These are phyloP conservation scores for Eucalyptus regnans DNA, from an alignment of 345 rosid genomes.

Conservation along the genomic window DNA sequence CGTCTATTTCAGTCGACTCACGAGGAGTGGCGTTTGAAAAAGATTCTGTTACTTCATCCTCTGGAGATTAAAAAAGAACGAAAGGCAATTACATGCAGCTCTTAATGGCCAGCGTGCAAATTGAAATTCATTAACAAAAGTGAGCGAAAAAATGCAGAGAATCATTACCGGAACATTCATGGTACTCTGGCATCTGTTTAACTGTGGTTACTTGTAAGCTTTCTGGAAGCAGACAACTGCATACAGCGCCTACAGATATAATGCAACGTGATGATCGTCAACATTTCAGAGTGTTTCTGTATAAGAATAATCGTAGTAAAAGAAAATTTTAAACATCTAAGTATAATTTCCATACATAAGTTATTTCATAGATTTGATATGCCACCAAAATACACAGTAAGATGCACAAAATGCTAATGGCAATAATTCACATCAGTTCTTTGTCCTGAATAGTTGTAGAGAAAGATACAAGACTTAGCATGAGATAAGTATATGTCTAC, in stretches of 20 bases:
- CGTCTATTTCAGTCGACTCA: conserved; percentile 28
- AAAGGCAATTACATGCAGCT: neutral
- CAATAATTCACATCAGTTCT: neutral
- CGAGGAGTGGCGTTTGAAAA: conserved; percentile 17
- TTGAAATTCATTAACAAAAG: neutral
- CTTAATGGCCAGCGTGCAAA: neutral
- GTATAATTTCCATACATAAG: neutral
- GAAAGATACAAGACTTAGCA: neutral
- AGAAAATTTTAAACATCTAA: neutral
- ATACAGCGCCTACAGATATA: conserved; percentile 27
- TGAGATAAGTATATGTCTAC: neutral
- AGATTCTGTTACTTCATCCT: conserved; percentile 44
- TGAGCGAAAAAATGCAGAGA: neutral
- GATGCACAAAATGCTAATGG: neutral
- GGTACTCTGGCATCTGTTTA: conserved; percentile 50
- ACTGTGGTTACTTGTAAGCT: conserved; percentile 65
- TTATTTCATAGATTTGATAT: neutral
- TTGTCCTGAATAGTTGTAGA: neutral
- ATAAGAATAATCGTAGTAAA: neutral
- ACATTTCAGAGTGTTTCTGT: neutral
- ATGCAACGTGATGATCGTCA: neutral
- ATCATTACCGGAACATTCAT: conserved; percentile 31
- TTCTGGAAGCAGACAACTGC: conserved; percentile 75
- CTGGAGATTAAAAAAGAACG: neutral
- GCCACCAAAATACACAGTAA: neutral